These are phyloP conservation scores for Citrullus amarus DNA, from an alignment of 306 rosid species.

Conservation along the genomic window DNA sequence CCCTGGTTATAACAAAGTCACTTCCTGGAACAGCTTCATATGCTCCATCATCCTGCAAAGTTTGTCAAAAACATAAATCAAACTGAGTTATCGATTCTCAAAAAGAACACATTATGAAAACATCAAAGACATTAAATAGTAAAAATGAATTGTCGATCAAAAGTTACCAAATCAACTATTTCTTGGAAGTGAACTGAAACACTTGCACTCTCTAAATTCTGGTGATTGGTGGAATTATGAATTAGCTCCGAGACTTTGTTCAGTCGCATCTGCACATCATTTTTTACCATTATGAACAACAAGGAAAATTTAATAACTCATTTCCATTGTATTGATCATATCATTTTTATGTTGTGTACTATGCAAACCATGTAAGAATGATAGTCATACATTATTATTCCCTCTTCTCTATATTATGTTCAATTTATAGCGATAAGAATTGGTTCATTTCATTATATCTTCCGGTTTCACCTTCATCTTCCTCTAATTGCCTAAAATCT, in stretches of 20 bases:
- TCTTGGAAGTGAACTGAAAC: slow-evolving; percentile 94
- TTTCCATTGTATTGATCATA: background rate
- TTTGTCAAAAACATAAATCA: background rate
- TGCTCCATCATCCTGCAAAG: slow-evolving; percentile 56
- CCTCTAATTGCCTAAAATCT: background rate
- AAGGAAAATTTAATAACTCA: background rate
- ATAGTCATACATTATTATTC: background rate
- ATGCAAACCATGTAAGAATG: background rate
- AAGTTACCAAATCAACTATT: slow-evolving; percentile 66
- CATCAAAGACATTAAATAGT: background rate
- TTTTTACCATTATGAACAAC: background rate
- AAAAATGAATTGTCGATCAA: background rate
- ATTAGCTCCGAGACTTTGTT: slow-evolving; percentile 97
- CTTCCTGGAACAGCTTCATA: slow-evolving; percentile 73
- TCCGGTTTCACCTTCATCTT: background rate
- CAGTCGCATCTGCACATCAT: slow-evolving; percentile 59
- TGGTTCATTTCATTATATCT: background rate
- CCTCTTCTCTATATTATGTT: background rate
- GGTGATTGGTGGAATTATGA: slow-evolving; percentile 83
- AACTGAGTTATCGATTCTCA: background rate
- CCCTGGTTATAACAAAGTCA: slow-evolving; percentile 74
- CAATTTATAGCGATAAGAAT: background rate
- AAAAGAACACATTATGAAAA: background rate
- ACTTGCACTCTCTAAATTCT: slow-evolving; percentile 91
- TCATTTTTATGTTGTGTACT: background rate